Conservation (phyloP, 257 asterid genomes). For the Forsythia viridissima region DNA sequence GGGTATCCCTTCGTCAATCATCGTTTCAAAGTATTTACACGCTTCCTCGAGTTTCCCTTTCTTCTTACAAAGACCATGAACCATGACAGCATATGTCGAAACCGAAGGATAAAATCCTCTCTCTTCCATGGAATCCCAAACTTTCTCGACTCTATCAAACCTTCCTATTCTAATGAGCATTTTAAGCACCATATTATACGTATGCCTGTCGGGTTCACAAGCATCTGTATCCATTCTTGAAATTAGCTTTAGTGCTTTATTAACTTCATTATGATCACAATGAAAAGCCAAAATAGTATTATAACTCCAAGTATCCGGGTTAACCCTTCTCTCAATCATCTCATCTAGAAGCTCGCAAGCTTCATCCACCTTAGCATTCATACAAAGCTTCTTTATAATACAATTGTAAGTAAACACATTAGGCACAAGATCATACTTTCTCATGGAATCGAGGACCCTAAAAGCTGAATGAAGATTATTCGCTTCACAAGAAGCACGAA, state of each 20-base stretch:
- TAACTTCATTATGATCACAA: conserved; percentile 79
- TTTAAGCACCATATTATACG: conserved; percentile 82
- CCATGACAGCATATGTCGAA: conserved; percentile 81
- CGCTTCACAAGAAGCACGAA: conserved; percentile 55
- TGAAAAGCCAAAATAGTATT: conserved; percentile 64
- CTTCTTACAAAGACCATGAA: conserved; percentile 84
- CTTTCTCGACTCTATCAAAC: conserved; percentile 66
- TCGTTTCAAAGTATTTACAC: conserved; percentile 66
- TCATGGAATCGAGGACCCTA: conserved; percentile 71
- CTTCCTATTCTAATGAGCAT: conserved; percentile 84
- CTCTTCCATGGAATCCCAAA: conserved; percentile 75
- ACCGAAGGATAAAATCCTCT: conserved; percentile 72
- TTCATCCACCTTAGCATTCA: conserved; percentile 57
- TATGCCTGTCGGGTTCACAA: conserved; percentile 57
- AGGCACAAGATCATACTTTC: conserved; percentile 59
- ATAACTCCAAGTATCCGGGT: conserved; percentile 79
- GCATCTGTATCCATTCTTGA: conserved; percentile 58
- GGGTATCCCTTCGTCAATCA: conserved; percentile 94
- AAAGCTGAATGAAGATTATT: conserved; percentile 70
- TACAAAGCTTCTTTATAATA: conserved; percentile 75
- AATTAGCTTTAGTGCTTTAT: conserved; percentile 56
- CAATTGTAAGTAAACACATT: conserved; percentile 76
- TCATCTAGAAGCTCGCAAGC: conserved; percentile 73
- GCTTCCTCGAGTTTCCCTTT: conserved; percentile 76
- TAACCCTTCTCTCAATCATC: conserved; percentile 53